Base-by-base conservation (phyloP, 225 moss, liverwort and hornwort species). In the Physcomitrellopsis africana region DNA sequence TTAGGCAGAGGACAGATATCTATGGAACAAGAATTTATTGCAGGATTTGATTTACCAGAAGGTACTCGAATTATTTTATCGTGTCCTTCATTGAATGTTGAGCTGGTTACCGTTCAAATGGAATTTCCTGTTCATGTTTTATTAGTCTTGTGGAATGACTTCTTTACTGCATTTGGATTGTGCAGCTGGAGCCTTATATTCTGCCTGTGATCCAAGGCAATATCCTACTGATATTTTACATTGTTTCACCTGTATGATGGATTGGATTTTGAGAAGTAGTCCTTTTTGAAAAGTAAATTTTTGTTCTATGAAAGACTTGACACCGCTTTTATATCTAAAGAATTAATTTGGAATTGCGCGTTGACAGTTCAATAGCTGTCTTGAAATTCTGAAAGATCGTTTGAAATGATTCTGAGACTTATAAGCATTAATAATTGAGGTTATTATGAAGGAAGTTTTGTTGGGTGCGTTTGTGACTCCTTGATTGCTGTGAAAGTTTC, bases 161-260 rank as follows among this genome's bases (percentile, higher is more conserved):
- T 51, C 18, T 37, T 51, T 70, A 24, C 29, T 56, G n/a, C 76
- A 10, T 62, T 83, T 83, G 73, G 77, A 55, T 76, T 79, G 54
- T 83, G 85, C 91, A 96, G 96, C 20, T 89, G 92, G 93, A 93
- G 85, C 86, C 90, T 19, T 99, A 84, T 53, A 92, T 93, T 83
- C 83, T 99, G 77, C 95, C 97, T 68, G 75, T 94, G 54, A 95
- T 99, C 11, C 97, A 99, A 85, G 97, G 97, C 84, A 97, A 96
- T 96, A 96, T 96, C 96, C 96, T 92, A 72, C 79, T 73, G 29
- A 65, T 61, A 51, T 51, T 58, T 64, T 11, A 51, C 66, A 51
- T 26, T 13, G 29, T 60, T 69, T 74, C 12, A 26, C 13, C 17
- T 51, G 67, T 37, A 67, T 42, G 16, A 18, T 66, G 60, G 60